phyloP scores from a whole-genome alignment of 2,329 filamentous ascomycete genomes.

The Botryotinia narcissicola region DNA sequence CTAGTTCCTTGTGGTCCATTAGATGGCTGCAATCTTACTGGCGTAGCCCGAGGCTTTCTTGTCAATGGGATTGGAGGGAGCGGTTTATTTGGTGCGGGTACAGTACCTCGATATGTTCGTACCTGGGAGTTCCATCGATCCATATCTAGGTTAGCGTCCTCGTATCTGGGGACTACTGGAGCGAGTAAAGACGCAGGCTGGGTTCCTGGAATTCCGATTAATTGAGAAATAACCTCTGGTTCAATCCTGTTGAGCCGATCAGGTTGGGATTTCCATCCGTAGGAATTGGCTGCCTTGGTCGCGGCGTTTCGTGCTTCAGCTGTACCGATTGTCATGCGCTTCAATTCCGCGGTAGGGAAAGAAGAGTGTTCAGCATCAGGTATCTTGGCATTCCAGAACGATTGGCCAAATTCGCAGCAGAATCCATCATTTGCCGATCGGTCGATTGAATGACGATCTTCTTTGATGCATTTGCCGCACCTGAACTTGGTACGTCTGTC shows the following conservation, averaged over 20 bases:
- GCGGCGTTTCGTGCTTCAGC: neutral
- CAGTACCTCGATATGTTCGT: constrained; percentile 21
- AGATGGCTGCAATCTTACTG: neutral
- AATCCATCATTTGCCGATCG: constrained; percentile 22
- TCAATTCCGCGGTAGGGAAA: neutral
- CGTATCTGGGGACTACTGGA: neutral
- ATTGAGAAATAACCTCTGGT: constrained; percentile 9
- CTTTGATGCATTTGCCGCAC: constrained; percentile 19
- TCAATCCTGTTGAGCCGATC: constrained; percentile 2
- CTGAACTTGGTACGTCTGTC: constrained; percentile 7
- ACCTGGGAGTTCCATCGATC: constrained; percentile 18
- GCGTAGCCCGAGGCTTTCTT: neutral
- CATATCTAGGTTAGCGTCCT: constrained; percentile 23
- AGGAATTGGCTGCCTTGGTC: constrained; percentile 19
- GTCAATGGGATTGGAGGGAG: constrained; percentile 6
- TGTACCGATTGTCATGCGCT: constrained; percentile 6
- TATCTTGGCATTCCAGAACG: constrained; percentile 13
- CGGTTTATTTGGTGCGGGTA: constrained; percentile 6
- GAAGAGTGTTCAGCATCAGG: neutral
- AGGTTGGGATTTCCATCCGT: constrained; percentile 16
- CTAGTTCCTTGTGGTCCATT: neutral
- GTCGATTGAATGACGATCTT: neutral
- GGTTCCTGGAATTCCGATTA: constrained; percentile 14
- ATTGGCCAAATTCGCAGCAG: constrained; percentile 25
- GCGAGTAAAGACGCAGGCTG: neutral